Evolutionary conservation across 257 asterid genomes (phyloP).

Genomic region (Fraxinus cuspidata): DNA sequence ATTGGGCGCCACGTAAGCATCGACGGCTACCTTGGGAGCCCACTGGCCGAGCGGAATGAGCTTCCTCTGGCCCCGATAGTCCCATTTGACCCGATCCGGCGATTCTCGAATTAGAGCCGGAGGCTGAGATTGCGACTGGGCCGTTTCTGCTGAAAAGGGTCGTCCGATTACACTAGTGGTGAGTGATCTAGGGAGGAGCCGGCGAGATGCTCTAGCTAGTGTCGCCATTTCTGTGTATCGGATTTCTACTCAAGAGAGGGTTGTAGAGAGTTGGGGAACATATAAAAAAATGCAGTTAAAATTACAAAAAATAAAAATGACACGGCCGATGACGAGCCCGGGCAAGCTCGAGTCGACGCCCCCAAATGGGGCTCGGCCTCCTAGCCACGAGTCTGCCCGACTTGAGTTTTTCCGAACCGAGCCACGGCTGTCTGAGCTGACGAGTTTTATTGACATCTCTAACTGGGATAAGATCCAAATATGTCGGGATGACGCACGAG

Average conservation of each 20-base stretch:
- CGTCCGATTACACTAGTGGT: constrained; percentile 41
- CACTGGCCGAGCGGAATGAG: constrained; percentile 87
- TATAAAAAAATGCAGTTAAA: too few species aligned
- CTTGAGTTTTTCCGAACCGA: too few species aligned
- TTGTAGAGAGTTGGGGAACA: too few species aligned
- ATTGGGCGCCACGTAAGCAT: constrained; percentile 92
- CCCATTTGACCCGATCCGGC: constrained; percentile 83
- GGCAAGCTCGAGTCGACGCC: too few species aligned
- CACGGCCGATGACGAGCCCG: too few species aligned
- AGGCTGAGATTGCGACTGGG: constrained; percentile 19
- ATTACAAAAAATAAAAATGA: too few species aligned
- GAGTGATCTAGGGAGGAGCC: constrained; percentile 51
- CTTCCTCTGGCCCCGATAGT: constrained; percentile 82
- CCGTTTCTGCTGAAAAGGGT: constrained; percentile 53
- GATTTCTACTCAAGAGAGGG: background rate
- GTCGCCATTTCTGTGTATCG: constrained; percentile 58
- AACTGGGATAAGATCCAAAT: too few species aligned
- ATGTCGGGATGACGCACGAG: too few species aligned
- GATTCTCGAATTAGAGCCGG: constrained; percentile 51
- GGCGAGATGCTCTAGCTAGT: constrained; percentile 58
- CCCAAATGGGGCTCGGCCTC: too few species aligned
- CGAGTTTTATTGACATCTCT: too few species aligned
- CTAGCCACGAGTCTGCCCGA: too few species aligned
- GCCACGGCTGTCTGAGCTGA: too few species aligned
- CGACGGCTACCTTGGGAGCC: constrained; percentile 85